Evolutionary conservation across 23 red algal species (phyloP).

Genomic region (Gracilariopsis chorda): DNA sequence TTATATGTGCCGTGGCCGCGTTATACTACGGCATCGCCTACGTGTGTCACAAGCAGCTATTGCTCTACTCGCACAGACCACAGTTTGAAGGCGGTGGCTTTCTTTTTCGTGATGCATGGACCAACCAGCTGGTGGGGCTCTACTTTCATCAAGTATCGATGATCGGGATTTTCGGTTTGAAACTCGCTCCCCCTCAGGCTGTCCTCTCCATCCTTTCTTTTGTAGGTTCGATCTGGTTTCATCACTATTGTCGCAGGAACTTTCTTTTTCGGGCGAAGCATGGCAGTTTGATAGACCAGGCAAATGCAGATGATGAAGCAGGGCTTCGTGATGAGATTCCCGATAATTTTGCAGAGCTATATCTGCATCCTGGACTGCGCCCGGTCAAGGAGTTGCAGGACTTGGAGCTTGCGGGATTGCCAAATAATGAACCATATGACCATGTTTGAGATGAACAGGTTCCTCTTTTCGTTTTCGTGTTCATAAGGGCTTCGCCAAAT

Average conservation of each 20-base stretch:
- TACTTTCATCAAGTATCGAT: conserved; percentile 68
- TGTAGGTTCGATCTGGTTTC: conserved; percentile 44
- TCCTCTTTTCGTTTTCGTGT: too few relatives aligned
- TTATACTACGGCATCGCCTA: conserved; percentile 60
- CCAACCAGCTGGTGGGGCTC: conserved; percentile 17
- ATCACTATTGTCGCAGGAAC: not conserved
- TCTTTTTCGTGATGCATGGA: conserved; percentile 37
- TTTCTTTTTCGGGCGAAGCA: conserved; percentile 53
- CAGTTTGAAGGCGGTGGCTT: conserved; percentile 56
- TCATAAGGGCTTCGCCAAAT: too few relatives aligned
- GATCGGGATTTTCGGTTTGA: conserved; percentile 60
- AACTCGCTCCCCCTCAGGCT: conserved; percentile 34
- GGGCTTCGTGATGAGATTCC: conserved; percentile 49
- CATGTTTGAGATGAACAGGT: too few relatives aligned
- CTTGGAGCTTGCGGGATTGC: not conserved
- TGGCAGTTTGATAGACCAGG: conserved; percentile 38
- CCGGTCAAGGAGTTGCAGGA: not conserved
- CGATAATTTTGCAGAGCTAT: conserved; percentile 34
- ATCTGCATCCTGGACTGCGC: conserved; percentile 42
- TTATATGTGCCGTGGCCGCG: conserved; percentile 45
- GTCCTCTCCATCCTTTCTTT: conserved; percentile 39
- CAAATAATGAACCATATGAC: too few relatives aligned
- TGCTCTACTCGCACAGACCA: conserved; percentile 56
- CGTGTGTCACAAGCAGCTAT: conserved; percentile 30
- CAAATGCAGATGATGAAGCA: conserved; percentile 20